Conservation (phyloP, 2,329 filamentous ascomycete species). For the Onygenales sp. region DNA sequence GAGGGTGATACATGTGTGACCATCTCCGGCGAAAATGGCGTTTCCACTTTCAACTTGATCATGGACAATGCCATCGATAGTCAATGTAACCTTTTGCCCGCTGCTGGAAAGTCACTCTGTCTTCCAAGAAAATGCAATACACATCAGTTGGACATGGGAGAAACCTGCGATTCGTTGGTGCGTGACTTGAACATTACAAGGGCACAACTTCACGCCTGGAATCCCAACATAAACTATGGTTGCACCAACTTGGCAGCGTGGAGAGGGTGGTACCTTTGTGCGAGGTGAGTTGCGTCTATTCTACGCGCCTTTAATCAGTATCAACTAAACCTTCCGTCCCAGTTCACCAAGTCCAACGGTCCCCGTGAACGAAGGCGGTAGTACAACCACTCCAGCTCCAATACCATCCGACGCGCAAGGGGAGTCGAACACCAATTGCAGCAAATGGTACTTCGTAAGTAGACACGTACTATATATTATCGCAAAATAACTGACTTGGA, state of each 20-base stretch:
- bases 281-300: not conserved
- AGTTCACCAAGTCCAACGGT: not conserved
- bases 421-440: not conserved
- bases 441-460: not conserved
- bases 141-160: constrained; percentile 4
- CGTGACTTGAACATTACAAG: constrained; percentile 5
- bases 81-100: not conserved
- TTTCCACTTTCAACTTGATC: not conserved
- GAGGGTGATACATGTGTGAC: not conserved
- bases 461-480: not conserved
- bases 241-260: constrained; percentile 10
- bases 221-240: constrained; percentile 9
- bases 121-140: constrained; percentile 6
- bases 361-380: not conserved
- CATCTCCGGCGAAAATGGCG: not conserved
- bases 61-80: not conserved
- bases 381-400: not conserved
- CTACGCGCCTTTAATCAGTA: not conserved
- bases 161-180: constrained; percentile 8
- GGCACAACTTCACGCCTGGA: constrained; percentile 10
- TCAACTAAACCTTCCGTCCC: not conserved
- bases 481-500: not conserved
- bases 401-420: not conserved
- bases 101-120: not conserved
- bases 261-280: not conserved